Evolutionary conservation across 768 basidiomycete species (phyloP), one percentile per base, ranked within the genome.

Genomic region (Dioszegia aurantiaca): DNA sequence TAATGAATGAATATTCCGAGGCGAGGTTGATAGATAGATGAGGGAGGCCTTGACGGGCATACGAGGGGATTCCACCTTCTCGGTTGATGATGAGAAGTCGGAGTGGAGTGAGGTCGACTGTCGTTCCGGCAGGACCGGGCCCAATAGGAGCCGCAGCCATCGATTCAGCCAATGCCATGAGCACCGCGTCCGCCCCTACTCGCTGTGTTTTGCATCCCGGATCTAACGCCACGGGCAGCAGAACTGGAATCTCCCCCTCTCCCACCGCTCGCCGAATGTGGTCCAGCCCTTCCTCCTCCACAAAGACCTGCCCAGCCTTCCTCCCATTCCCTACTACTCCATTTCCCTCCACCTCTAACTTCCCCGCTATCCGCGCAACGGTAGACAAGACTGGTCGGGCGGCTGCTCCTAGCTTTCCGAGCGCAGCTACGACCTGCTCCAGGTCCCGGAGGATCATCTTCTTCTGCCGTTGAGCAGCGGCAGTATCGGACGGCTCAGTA

Each of bases 11-110:
- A 73, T 83, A 87, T 76, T 99, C 95, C 14, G 90, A 90, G 0
- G 83, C 82, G 48, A 98, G 83, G 75, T 99, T 99, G 80, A 99
- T 86, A 59, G 95, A 84, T 23, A 99, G 85, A 79, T 99, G 95
- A 19, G 95, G 95, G 63, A 89, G 84, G 44, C 95, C 95, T 10
- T 83, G 84, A 28, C 95, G 90, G 33, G 95, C 95, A 74, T 97
- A 98, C 0, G 95, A 98, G 21, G 95, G 95, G 2, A 98, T 87
- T 14, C 95, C 95, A 23, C 95, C 95, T 77, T 94, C 90, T 19
- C 87, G 84, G 76, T 92, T 94, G 77, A 99, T 97, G 76, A 98
- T 87, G 88, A 99, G 93, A 59, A 99, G 83, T 27, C 95, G 88
- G 55, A 97, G 80, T 1, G 95, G 95, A 3, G 91, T 93, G 57